Conservation (phyloP, 75 land plant genomes). For the Pseudotsuga menziesii region DNA sequence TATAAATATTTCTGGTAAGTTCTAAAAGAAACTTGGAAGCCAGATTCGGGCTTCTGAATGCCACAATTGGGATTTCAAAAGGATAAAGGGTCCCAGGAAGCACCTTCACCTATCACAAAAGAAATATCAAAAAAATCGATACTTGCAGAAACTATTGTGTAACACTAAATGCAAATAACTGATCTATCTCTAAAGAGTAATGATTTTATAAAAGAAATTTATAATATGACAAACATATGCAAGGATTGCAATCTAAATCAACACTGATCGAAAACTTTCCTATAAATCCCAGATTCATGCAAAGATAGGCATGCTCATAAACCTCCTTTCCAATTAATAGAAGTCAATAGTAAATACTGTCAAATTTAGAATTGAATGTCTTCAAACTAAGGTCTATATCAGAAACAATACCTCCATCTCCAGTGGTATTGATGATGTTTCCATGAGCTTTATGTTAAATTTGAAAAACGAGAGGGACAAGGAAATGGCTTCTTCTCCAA, state of each 20-base stretch:
- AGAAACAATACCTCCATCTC: slow-evolving; percentile 31
- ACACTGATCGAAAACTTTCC: not conserved
- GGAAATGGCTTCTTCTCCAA: slow-evolving; percentile 18
- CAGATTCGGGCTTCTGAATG: slow-evolving; percentile 17
- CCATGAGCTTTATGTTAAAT: slow-evolving; percentile 11
- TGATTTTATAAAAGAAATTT: not conserved
- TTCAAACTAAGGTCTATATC: not conserved
- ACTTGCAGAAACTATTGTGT: not conserved
- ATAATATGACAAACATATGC: not conserved
- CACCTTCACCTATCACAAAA: slow-evolving; percentile 23
- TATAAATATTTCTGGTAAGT: slow-evolving; percentile 20
- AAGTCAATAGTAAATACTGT: not conserved
- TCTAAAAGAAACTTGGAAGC: slow-evolving; percentile 11
- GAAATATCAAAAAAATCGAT: not conserved
- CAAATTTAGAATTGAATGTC: not conserved
- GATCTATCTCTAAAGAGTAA: not conserved
- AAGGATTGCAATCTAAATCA: not conserved
- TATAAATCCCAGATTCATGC: not conserved
- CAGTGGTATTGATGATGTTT: slow-evolving; percentile 4
- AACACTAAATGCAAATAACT: not conserved
- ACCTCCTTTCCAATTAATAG: not conserved
- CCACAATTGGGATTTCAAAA: slow-evolving; percentile 29
- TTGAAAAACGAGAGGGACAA: slow-evolving; percentile 9
- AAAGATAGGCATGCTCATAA: not conserved
- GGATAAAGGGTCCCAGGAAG: slow-evolving; percentile 24